phyloP scores from a whole-genome alignment of 169 alveolate genomes.

The Babesia bigemina region DNA sequence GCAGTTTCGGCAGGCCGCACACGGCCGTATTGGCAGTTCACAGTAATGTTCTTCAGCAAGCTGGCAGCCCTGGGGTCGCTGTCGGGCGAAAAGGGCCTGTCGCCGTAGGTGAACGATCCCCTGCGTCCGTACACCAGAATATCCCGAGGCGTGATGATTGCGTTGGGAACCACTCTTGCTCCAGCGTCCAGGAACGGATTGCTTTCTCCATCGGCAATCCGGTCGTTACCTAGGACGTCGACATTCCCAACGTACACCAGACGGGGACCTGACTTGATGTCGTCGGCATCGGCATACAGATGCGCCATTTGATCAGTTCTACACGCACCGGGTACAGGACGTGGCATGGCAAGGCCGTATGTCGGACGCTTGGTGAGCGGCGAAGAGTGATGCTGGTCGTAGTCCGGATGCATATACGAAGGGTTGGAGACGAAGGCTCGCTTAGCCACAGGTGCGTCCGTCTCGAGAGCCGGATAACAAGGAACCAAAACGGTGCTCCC shows the following conservation, averaged over 20 bases:
- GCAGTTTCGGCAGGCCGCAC: constrained; percentile 11
- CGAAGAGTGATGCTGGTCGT: too few species aligned
- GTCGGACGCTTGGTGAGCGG: too few species aligned
- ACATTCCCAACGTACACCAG: constrained; percentile 12
- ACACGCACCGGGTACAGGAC: neutral
- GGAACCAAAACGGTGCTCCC: too few species aligned
- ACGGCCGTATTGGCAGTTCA: constrained; percentile 49
- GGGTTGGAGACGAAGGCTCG: too few species aligned
- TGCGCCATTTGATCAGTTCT: too few species aligned
- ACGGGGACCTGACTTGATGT: neutral
- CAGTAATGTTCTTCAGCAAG: constrained; percentile 23
- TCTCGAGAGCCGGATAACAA: too few species aligned
- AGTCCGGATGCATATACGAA: too few species aligned
- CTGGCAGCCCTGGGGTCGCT: constrained; percentile 15
- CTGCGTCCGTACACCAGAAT: constrained; percentile 16
- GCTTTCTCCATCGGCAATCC: constrained; percentile 17
- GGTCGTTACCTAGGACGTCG: constrained; percentile 4
- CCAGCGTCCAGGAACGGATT: constrained; percentile 17
- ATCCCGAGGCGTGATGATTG: constrained; percentile 26
- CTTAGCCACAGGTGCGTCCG: too few species aligned
- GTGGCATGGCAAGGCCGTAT: neutral
- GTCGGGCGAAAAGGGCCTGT: constrained; percentile 1
- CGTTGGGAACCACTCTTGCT: neutral
- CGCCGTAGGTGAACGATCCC: constrained; percentile 2
- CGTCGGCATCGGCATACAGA: neutral